Percentiles rank a stretch among this genome's conserved stretches.
phyloP scores from a whole-genome alignment of 163 green algal genomes.

The Chlorella variabilis region DNA sequence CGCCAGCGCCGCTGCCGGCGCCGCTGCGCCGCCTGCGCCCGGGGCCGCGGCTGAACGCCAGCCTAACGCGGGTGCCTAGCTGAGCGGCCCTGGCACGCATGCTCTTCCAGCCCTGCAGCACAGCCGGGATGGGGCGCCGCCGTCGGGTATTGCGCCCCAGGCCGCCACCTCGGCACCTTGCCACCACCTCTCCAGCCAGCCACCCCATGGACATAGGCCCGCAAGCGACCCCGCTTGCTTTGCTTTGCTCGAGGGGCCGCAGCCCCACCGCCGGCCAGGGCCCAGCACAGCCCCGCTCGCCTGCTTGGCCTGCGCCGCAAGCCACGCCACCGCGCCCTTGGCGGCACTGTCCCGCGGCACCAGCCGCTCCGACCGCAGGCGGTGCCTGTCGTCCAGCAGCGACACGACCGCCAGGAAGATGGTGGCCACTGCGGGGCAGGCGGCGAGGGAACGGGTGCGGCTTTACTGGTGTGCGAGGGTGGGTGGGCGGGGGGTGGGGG shows the following conservation, averaged over 20 bases:
- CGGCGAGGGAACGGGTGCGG: no score
- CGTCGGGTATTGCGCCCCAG: no score
- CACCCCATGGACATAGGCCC: no score
- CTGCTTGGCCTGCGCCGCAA: slow-evolving; percentile 15
- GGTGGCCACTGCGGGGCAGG: slow-evolving; percentile 20
- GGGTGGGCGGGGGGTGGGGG: not conserved
- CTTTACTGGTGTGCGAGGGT: not conserved
- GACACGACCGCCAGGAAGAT: slow-evolving; percentile 41
- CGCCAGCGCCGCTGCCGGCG: not conserved
- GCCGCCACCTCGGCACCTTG: not conserved
- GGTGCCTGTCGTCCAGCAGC: slow-evolving; percentile 44
- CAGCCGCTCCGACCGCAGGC: slow-evolving; percentile 47
- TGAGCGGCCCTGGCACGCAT: not conserved
- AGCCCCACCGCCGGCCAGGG: no score
- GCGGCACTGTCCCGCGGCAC: not conserved
- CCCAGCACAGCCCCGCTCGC: no score
- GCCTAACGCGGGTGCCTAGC: not conserved
- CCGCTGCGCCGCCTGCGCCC: not conserved
- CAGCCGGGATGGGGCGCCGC: no score
- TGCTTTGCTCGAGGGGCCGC: no score
- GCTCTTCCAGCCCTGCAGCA: slow-evolving; percentile 5
- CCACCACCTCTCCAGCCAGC: not conserved
- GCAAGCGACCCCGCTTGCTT: no score
- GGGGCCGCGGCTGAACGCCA: not conserved
- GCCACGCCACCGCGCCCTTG: slow-evolving; percentile 43